phyloP scores from a whole-genome alignment of 306 rosid genomes.

The Parietaria judaica region DNA sequence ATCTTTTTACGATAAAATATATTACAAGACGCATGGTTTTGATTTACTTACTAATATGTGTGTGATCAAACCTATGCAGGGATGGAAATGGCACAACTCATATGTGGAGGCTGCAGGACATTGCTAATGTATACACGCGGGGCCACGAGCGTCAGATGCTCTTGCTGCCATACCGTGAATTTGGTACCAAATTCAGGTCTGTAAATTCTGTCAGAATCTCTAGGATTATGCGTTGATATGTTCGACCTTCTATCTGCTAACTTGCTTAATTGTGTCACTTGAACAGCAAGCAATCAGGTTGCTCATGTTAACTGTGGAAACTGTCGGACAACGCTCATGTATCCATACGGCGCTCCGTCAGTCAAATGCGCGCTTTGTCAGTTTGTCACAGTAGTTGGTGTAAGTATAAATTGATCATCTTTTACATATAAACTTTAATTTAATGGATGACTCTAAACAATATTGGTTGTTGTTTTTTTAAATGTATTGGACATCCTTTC shows the following conservation, averaged over 20 bases:
- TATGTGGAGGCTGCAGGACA: constrained; percentile 95
- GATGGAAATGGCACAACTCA: constrained; percentile 85
- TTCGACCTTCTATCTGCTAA: background rate
- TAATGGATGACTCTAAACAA: too few relatives aligned
- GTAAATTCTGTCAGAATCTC: constrained; percentile 2
- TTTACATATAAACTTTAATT: too few relatives aligned
- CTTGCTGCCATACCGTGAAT: constrained; percentile 86
- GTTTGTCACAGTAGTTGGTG: constrained; percentile 65
- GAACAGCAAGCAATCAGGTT: constrained; percentile 54
- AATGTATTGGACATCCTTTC: too few relatives aligned
- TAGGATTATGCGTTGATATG: constrained; percentile 2
- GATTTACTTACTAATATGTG: background rate
- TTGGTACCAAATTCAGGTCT: constrained; percentile 85
- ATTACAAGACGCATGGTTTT: background rate
- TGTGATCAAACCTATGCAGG: constrained; percentile 37
- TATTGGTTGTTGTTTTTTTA: too few relatives aligned
- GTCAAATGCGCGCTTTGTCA: constrained; percentile 98
- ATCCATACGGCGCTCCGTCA: constrained; percentile 94
- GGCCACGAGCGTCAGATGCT: constrained; percentile 95
- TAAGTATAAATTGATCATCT: constrained; percentile 32
- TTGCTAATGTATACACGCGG: constrained; percentile 84
- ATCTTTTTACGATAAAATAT: too few relatives aligned
- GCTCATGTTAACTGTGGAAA: constrained; percentile 87
- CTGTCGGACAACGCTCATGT: constrained; percentile 89
- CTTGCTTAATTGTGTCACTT: constrained; percentile 23